Evolutionary conservation across 2,329 filamentous ascomycete species (phyloP).

Genomic region (Colletotrichum abscissum): DNA sequence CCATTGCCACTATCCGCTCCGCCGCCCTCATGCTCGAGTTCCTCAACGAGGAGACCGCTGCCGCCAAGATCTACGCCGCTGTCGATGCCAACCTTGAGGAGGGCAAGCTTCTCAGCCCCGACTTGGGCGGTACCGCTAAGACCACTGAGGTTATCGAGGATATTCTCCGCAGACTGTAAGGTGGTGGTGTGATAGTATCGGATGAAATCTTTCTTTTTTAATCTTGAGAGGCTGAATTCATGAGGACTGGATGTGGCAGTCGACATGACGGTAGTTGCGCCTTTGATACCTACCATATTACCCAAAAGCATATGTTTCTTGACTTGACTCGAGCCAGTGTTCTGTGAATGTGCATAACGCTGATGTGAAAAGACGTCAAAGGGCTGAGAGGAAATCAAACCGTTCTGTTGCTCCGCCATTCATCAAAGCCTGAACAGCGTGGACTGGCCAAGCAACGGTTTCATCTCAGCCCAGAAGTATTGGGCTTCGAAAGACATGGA

Average conservation of each 20-base stretch:
- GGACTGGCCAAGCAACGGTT: too few relatives aligned
- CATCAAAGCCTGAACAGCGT: too few relatives aligned
- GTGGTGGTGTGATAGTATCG: not conserved
- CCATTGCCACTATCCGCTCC: constrained; percentile 92
- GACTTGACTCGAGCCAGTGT: not conserved
- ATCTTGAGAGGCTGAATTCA: not conserved
- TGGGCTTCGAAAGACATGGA: too few relatives aligned
- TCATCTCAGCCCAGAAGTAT: too few relatives aligned
- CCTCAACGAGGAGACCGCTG: constrained; percentile 85
- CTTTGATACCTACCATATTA: constrained; percentile 31
- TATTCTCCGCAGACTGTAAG: constrained; percentile 83
- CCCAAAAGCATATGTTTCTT: constrained; percentile 25
- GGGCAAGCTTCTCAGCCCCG: constrained; percentile 84
- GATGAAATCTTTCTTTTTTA: not conserved
- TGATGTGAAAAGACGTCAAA: not conserved
- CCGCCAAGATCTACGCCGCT: constrained; percentile 89
- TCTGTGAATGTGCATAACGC: not conserved
- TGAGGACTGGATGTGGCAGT: constrained; percentile 30
- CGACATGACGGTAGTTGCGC: constrained; percentile 7
- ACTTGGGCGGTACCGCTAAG: constrained; percentile 87
- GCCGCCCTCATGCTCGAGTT: constrained; percentile 97
- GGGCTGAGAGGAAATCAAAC: not conserved
- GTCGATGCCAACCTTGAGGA: constrained; percentile 92
- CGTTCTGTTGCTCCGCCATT: too few relatives aligned
- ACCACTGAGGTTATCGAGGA: constrained; percentile 91